Percentiles rank a stretch among this genome's conserved stretches.
These are phyloP conservation scores for Pleurotus ostreatus DNA, from an alignment of 768 basidiomycete genomes.

Conservation along the genomic window DNA sequence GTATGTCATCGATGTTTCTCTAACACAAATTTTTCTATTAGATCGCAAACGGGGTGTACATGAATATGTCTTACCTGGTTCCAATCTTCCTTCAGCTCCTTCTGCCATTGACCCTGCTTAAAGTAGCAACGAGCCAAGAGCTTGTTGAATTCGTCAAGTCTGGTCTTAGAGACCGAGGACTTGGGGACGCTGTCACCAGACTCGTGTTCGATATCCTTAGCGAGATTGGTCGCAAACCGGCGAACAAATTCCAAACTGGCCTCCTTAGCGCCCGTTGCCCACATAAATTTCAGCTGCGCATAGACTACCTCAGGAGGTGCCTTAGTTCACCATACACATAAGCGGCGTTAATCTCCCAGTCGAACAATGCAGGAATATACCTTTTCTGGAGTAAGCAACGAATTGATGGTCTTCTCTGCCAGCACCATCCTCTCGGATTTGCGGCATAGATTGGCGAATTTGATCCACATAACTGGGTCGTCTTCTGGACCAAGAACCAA, in stretches of 20 bases:
- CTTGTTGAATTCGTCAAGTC: constrained; percentile 65
- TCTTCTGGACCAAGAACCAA: constrained; percentile 91
- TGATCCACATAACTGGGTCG: constrained; percentile 97
- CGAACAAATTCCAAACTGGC: constrained; percentile 82
- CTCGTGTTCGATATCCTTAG: constrained; percentile 69
- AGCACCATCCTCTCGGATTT: constrained; percentile 92
- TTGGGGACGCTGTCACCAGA: background rate
- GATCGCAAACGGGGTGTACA: background rate
- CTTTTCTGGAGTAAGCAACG: constrained; percentile 73
- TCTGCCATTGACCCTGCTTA: constrained; percentile 95
- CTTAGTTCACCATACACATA: constrained; percentile 27
- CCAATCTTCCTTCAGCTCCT: constrained; percentile 77
- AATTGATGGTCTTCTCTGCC: constrained; percentile 96
- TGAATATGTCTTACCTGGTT: constrained; percentile 48
- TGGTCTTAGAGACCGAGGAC: constrained; percentile 50
- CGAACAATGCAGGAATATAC: constrained; percentile 26
- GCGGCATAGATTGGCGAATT: constrained; percentile 96
- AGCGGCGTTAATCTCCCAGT: too few species aligned
- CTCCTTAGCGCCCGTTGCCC: constrained; percentile 79
- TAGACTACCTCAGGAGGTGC: constrained; percentile 96
- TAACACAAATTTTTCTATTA: constrained; percentile 24
- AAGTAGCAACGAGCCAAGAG: constrained; percentile 96
- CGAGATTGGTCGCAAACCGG: constrained; percentile 74
- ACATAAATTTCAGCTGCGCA: constrained; percentile 92
- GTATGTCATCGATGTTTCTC: constrained; percentile 78